A percentile compares a stretch with the other conserved stretches of the same genome.
phyloP scores from a whole-genome alignment of 768 basidiomycete species.

The Kwoniella europaea region DNA sequence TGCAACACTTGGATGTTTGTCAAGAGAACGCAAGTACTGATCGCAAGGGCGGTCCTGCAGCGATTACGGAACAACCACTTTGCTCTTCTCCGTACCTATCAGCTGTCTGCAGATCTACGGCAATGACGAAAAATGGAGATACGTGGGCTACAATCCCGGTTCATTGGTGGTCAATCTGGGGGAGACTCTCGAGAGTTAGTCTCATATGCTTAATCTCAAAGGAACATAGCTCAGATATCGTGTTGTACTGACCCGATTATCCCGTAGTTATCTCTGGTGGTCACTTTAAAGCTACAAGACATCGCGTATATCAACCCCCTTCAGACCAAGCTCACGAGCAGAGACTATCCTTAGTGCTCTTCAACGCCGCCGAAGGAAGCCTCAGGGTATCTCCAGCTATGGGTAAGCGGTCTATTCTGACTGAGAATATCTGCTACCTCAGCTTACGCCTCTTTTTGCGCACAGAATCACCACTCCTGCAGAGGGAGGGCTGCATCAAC shows the following conservation, averaged over 20 bases:
- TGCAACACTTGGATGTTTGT: not conserved
- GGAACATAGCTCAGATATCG: not conserved
- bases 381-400: constrained; percentile 20
- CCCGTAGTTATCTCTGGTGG: constrained; percentile 21
- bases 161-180: constrained; percentile 52
- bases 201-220: not conserved
- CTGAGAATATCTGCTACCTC: not conserved
- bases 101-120: constrained; percentile 50
- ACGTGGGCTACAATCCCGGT: constrained; percentile 44
- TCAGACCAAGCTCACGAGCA: constrained; percentile 25
- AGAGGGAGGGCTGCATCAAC: constrained; percentile 41
- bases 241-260: not conserved
- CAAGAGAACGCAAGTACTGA: not conserved
- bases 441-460: not conserved
- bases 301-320: constrained; percentile 17
- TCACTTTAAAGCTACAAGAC: constrained; percentile 36
- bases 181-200: constrained; percentile 45
- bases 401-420: constrained; percentile 6
- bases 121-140: constrained; percentile 44
- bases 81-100: constrained; percentile 51
- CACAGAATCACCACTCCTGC: constrained; percentile 35
- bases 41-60: constrained; percentile 10
- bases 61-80: constrained; percentile 44
- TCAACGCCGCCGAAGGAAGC: constrained; percentile 25
- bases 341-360: constrained; percentile 23